Base-by-base conservation (phyloP, 1,284 basidiomycete genomes). In the Leucoagaricus sp. region DNA sequence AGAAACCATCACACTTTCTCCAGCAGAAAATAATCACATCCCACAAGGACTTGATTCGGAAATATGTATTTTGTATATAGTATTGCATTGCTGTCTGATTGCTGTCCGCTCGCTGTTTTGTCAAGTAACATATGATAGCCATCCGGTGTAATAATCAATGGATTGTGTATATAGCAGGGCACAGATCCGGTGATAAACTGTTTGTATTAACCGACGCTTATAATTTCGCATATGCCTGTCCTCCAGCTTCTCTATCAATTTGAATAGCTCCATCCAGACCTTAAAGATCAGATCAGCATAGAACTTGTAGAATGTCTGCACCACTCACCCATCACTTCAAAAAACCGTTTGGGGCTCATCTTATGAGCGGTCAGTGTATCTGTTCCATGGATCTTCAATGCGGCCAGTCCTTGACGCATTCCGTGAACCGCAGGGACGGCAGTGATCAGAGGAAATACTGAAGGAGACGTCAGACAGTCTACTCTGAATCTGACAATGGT, bases 391-490 rank as follows among this genome's bases (percentile, higher is more conserved):
- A 67, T 64, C 60, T 70, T 76, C 38, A 76, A 60, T 2, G 71
- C 70, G n/a, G 69, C 61, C 58, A 75, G 66, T 3, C 72, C 72
- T 29, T 67, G 67, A 7, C 72, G 69, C 31, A 75, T 71, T 15
- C 64, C 71, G 44, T 75, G 74, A 1, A 75, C 63, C 8, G 69
- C 70, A 28, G 73, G 67, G 25, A 72, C 65, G 31, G 67, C 65
- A 28, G 72, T 69, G 5, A 76, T 66, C 15, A 75, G 61, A n/a
- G 73, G 72, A 58, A 73, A 75, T 50, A 76, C 72, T 74, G 42
- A 38, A 3, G 8, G 28, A 13, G 13, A 33, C 17, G 12, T 15
- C 8, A n/a, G 12, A 47, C 50, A 26, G 50, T 10, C 10, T 36
- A 36, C 21, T 4, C 15, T 13, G 7, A 21, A 23, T 13, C 12